Percentiles rank a stretch among this genome's conserved stretches.
These are phyloP conservation scores for Skeletonema costatum DNA, from an alignment of 108 stramenopile species.

Conservation along the genomic window DNA sequence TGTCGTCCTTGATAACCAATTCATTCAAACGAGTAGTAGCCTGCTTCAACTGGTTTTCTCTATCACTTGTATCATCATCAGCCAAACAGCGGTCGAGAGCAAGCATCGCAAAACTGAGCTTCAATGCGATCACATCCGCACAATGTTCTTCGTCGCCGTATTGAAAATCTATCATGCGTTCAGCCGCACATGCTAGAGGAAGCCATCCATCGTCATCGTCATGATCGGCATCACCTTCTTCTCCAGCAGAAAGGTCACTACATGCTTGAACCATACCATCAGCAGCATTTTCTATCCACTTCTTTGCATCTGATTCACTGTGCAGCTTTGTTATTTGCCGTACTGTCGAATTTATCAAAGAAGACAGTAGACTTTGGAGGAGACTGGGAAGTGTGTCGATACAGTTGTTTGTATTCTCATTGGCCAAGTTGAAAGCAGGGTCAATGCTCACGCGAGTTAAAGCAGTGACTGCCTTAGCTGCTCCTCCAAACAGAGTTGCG, in stretches of 20 bases:
- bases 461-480: conserved; percentile 29
- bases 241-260: conserved; percentile 20
- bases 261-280: conserved; percentile 28
- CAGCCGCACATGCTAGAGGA: conserved; percentile 23
- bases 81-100: not conserved
- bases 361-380: conserved; percentile 18
- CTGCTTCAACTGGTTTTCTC: not conserved
- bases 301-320: conserved; percentile 8
- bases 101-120: conserved; percentile 13
- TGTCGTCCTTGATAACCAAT: not conserved
- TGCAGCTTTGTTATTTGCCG: conserved; percentile 24
- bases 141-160: conserved; percentile 8
- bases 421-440: conserved; percentile 25
- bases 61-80: not conserved
- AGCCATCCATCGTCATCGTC: conserved; percentile 37
- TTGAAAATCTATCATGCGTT: conserved; percentile 7
- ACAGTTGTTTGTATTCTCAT: conserved; percentile 3
- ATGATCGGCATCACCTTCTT: conserved; percentile 27
- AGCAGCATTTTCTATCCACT: conserved; percentile 29
- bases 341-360: conserved; percentile 18
- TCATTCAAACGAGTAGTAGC: not conserved
- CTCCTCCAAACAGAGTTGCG: conserved; percentile 22
- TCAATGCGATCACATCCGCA: conserved; percentile 18
- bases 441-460: conserved; percentile 32
- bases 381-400: conserved; percentile 4